These are phyloP conservation scores for Theobroma cacao DNA, from an alignment of 345 rosid genomes.

Conservation along the genomic window DNA sequence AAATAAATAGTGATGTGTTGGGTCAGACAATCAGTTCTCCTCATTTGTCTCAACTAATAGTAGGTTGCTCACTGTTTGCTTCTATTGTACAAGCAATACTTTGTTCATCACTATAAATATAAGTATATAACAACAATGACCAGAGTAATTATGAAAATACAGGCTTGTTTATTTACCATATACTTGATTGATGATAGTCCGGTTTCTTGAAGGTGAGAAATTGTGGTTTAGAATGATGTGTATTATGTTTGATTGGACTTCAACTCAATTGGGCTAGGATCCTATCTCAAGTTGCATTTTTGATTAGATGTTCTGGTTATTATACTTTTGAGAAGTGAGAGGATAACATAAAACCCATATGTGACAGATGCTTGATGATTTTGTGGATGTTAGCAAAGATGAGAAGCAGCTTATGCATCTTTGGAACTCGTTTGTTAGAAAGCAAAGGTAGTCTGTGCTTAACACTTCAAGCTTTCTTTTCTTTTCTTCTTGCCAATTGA, in stretches of 20 bases:
- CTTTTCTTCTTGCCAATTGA: conserved; percentile 1
- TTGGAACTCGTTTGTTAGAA: conserved; percentile 90
- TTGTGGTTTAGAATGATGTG: background rate
- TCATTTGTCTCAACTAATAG: background rate
- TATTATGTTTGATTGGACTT: background rate
- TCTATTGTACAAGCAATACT: background rate
- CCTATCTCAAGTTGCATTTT: background rate
- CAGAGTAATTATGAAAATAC: background rate
- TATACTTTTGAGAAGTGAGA: background rate
- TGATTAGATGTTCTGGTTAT: background rate
- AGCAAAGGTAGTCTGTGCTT: conserved; percentile 49
- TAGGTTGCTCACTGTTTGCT: background rate
- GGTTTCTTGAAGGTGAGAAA: background rate
- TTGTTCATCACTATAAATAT: background rate
- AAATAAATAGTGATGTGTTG: background rate
- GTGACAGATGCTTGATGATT: conserved; percentile 96
- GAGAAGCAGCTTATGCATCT: conserved; percentile 84
- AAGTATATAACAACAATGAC: background rate
- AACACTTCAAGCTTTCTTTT: background rate
- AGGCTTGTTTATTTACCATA: background rate
- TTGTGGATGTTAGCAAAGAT: conserved; percentile 80
- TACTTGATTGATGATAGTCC: background rate
- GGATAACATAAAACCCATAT: conserved; percentile 13
- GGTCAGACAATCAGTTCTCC: background rate
- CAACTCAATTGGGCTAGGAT: background rate